Evolutionary conservation across 179 eudicot species (phyloP).

Genomic region (Drosera spatulata): DNA sequence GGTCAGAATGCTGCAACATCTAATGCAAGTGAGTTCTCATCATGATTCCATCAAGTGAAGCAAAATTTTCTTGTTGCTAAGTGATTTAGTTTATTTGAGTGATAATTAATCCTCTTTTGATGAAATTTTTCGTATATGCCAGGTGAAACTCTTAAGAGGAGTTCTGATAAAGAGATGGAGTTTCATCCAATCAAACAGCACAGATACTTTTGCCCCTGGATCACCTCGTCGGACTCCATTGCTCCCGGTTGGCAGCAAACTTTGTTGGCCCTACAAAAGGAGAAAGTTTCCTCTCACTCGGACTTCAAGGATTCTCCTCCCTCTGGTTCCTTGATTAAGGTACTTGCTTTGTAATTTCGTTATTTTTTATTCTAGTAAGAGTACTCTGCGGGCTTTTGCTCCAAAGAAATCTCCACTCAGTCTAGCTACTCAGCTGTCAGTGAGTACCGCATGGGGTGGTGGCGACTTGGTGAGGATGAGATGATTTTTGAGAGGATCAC

Average conservation of each 20-base stretch:
- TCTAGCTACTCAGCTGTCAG: no score
- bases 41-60: neutral
- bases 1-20: constrained; percentile 10
- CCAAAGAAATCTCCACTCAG: neutral
- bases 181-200: constrained; percentile 87
- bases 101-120: no score
- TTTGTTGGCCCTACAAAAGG: constrained; percentile 63
- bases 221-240: constrained; percentile 33
- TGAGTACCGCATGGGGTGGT: no score
- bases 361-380: neutral
- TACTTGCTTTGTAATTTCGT: constrained; percentile 14
- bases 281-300: constrained; percentile 44
- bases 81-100: no score
- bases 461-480: no score
- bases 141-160: constrained; percentile 25
- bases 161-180: constrained; percentile 27
- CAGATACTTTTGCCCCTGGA: constrained; percentile 93
- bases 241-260: constrained; percentile 85
- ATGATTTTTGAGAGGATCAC: no score
- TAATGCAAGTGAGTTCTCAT: constrained; percentile 20
- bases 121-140: constrained; percentile 1
- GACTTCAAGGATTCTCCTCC: constrained; percentile 30
- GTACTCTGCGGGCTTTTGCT: neutral
- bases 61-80: neutral
- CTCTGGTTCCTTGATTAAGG: constrained; percentile 68